These are phyloP conservation scores for Ceratocystis alfenasii DNA, from an alignment of 2,329 filamentous ascomycete genomes.

Conservation along the genomic window DNA sequence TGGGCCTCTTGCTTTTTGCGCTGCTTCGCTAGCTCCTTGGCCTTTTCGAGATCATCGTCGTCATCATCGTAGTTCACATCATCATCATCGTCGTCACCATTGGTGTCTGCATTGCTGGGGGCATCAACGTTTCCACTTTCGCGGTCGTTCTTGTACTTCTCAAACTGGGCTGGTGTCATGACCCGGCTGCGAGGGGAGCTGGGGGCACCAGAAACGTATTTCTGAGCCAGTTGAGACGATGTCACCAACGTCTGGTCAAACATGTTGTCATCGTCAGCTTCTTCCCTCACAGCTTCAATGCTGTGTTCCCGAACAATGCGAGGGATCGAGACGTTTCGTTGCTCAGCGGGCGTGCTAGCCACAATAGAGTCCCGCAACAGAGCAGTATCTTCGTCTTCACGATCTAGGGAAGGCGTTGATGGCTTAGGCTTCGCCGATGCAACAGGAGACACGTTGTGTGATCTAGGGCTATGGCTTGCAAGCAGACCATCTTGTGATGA, in stretches of 20 bases:
- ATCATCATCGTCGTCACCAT: conserved; percentile 48
- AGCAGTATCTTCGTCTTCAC: conserved; percentile 43
- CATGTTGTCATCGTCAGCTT: conserved; percentile 39
- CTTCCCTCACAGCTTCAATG: conserved; percentile 3
- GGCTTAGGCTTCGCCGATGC: conserved; percentile 24
- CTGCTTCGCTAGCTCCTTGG: conserved; percentile 60
- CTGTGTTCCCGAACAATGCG: not conserved
- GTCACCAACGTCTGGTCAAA: conserved; percentile 39
- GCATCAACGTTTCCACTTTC: conserved; percentile 38
- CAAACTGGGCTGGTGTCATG: conserved; percentile 83
- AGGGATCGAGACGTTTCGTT: not conserved
- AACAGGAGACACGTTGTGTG: conserved; percentile 22
- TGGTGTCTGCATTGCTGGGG: conserved; percentile 34
- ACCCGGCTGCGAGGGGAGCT: conserved; percentile 53
- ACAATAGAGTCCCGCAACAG: conserved; percentile 42
- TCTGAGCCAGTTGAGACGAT: conserved; percentile 31
- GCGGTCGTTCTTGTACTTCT: conserved; percentile 65
- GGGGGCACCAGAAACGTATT: conserved; percentile 29
- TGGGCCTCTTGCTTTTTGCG: conserved; percentile 81
- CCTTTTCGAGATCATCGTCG: conserved; percentile 68
- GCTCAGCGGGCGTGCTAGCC: conserved; percentile 34
- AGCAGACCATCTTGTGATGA: conserved; percentile 40
- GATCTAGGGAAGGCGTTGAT: conserved; percentile 31
- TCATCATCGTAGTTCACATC: conserved; percentile 58
- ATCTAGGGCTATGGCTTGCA: conserved; percentile 24